These are phyloP conservation scores for Ceratocystis huliohia DNA, from an alignment of 2,329 filamentous ascomycete species.

Conservation along the genomic window DNA sequence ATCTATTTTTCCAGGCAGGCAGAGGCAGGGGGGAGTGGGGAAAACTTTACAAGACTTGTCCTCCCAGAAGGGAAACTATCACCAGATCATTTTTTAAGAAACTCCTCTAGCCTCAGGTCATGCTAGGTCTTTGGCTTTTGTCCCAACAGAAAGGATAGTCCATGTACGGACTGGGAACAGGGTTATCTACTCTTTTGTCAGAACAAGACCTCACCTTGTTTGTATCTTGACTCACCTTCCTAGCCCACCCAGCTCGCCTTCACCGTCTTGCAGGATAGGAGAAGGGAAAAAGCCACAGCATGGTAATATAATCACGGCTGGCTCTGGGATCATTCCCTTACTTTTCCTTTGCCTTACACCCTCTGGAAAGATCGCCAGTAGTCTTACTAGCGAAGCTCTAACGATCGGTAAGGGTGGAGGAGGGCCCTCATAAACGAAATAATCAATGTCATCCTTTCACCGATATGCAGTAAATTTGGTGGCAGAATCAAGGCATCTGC, in stretches of 20 bases:
- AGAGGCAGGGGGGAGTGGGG: neutral
- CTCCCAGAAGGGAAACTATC: neutral
- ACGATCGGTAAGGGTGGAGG: neutral
- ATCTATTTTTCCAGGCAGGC: neutral
- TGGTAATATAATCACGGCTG: neutral
- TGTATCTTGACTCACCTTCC: neutral
- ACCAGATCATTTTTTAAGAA: neutral
- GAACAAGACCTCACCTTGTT: neutral
- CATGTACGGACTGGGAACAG: slow-evolving; percentile 1
- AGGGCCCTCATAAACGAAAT: neutral
- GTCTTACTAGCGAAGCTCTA: neutral
- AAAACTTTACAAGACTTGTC: too few species aligned
- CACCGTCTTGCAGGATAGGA: neutral
- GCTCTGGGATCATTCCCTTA: neutral
- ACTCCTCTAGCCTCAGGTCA: neutral
- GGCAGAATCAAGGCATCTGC: neutral
- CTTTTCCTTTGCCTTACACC: neutral
- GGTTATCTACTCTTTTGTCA: neutral
- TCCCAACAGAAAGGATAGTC: slow-evolving; percentile 10
- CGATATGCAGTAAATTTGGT: neutral
- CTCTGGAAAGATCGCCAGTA: neutral
- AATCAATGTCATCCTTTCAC: neutral
- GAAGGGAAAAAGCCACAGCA: slow-evolving; percentile 1
- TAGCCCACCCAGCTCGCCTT: neutral
- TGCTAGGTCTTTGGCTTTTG: neutral